A percentile compares a stretch with the other conserved stretches of the same genome.
phyloP scores from a whole-genome alignment of 1,284 basidiomycete species.

The Cutaneotrichosporon spelunceum region DNA sequence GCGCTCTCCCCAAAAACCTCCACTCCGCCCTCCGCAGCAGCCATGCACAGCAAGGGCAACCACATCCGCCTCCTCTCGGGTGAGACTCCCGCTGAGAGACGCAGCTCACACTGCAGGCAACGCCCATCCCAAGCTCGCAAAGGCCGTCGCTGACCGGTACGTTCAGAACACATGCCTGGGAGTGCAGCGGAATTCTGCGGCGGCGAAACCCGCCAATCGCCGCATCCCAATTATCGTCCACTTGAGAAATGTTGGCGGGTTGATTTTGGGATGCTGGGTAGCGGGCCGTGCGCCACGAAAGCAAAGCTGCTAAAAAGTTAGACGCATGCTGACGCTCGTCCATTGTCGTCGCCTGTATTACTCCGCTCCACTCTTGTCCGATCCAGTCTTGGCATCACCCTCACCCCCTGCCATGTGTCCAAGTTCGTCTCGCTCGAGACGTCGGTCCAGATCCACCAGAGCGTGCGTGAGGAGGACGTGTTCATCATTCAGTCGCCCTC shows the following conservation, averaged over 20 bases:
- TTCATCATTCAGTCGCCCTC: conserved; percentile 80
- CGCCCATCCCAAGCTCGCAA: conserved; percentile 95
- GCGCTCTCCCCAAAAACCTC: not conserved
- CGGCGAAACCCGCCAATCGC: conserved; percentile 2
- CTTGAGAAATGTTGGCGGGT: not conserved
- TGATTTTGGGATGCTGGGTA: not conserved
- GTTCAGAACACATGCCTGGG: conserved; percentile 43
- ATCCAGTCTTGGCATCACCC: conserved; percentile 78
- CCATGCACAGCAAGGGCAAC: conserved; percentile 71
- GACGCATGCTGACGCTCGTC: conserved; percentile 1
- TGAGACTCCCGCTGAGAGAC: conserved; percentile 50
- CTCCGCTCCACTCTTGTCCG: conserved; percentile 10
- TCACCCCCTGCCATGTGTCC: conserved; percentile 86
- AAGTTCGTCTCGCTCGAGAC: conserved; percentile 97
- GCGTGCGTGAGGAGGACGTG: conserved; percentile 94
- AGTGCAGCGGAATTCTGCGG: not conserved
- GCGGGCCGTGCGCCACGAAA: not conserved
- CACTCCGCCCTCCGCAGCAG: conserved; percentile 11
- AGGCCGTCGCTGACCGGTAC: conserved; percentile 91
- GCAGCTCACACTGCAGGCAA: conserved; percentile 63
- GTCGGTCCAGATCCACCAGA: conserved; percentile 87
- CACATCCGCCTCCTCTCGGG: conserved; percentile 89
- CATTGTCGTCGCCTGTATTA: not conserved
- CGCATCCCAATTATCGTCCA: not conserved
- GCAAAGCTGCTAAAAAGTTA: not conserved